Evolutionary conservation across 2,329 filamentous ascomycete species (phyloP).

Genomic region (Clonostachys byssicola): DNA sequence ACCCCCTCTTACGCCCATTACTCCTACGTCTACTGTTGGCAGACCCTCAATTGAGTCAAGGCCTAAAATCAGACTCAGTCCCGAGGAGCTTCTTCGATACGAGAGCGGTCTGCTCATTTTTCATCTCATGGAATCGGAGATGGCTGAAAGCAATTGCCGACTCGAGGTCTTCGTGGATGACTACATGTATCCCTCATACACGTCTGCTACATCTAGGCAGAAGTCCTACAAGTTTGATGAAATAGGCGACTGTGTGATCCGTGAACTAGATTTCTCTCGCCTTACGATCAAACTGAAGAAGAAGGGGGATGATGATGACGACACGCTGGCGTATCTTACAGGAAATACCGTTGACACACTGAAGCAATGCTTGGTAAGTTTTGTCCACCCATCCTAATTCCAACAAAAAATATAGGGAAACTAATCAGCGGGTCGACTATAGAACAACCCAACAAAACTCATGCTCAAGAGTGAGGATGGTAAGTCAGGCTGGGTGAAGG

Average conservation of each 20-base stretch:
- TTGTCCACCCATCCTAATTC: background rate
- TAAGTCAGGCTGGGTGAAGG: constrained; percentile 70
- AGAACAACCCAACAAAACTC: constrained; percentile 87
- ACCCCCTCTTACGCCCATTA: constrained; percentile 2
- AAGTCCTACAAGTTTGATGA: constrained; percentile 77
- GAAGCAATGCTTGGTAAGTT: constrained; percentile 75
- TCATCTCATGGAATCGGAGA: constrained; percentile 84
- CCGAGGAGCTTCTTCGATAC: constrained; percentile 78
- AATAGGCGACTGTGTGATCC: constrained; percentile 91
- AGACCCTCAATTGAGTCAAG: constrained; percentile 43
- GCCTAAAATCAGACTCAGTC: constrained; percentile 73
- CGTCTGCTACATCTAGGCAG: constrained; percentile 69
- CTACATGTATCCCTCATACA: constrained; percentile 86
- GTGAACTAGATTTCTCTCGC: constrained; percentile 94
- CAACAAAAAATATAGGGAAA: background rate
- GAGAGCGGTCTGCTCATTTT: constrained; percentile 93
- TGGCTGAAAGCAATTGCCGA: constrained; percentile 70
- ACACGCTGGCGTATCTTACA: constrained; percentile 75
- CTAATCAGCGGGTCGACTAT: background rate
- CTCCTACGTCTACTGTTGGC: constrained; percentile 36
- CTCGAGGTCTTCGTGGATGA: constrained; percentile 93
- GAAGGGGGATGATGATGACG: constrained; percentile 71
- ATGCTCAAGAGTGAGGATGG: constrained; percentile 69
- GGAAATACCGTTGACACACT: constrained; percentile 85
- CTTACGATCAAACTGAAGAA: constrained; percentile 85